Conservation (phyloP, 208 protist genomes). For the Entamoeba dispar region DNA sequence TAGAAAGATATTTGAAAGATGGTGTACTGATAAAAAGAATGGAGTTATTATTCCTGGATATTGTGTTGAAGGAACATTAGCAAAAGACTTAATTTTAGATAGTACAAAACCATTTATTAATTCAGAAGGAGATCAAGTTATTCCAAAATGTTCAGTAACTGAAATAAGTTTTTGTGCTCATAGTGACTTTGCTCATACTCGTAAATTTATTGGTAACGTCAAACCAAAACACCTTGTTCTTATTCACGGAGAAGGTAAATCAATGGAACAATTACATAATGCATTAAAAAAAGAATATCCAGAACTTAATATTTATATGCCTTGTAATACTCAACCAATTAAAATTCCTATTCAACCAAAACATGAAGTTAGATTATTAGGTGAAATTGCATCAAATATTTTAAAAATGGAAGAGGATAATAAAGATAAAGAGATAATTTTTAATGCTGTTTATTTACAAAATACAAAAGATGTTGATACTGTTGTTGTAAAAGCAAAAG, state of each 20-base stretch:
- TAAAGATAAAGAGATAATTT: background rate
- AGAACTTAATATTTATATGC: background rate
- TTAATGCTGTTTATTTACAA: background rate
- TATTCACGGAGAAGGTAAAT: background rate
- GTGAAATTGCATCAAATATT: background rate
- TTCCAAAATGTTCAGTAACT: background rate
- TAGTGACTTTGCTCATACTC: background rate
- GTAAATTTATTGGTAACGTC: background rate
- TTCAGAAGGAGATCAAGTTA: background rate
- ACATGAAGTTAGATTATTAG: background rate
- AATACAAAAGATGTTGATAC: background rate
- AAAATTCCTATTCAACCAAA: background rate
- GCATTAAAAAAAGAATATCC: background rate
- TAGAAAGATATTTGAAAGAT: constrained; percentile 83
- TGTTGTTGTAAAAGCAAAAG: background rate
- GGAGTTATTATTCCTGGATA: constrained; percentile 62
- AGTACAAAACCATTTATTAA: background rate
- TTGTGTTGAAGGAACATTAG: background rate
- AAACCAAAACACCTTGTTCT: background rate
- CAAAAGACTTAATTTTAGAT: background rate
- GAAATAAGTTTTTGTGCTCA: background rate
- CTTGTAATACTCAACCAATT: background rate
- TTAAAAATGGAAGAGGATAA: background rate
- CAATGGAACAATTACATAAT: background rate
- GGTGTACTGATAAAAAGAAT: constrained; percentile 75